Base-by-base conservation (phyloP, 176 grass and related monocot species). In the Eragrostis nindensis region DNA sequence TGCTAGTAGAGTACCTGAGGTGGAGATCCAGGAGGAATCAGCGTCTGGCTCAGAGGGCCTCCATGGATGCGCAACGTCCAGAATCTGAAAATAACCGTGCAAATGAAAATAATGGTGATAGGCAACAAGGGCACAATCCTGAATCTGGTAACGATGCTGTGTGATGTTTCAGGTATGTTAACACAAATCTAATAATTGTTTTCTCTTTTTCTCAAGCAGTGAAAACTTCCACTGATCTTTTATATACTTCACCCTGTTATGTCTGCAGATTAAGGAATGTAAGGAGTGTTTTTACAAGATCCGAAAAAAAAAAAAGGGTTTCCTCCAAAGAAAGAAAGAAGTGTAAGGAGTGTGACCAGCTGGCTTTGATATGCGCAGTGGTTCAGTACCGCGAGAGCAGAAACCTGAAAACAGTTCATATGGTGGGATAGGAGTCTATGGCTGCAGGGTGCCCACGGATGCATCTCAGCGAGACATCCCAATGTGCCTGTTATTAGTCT, bases 21-120 rank as follows among this genome's bases (percentile, higher is more conserved):
- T 99, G 96, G 92, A 93, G 86, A 83, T 44, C 70, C 53, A 99
- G 92, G 76, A 83, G 88, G 61, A 90, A 84, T 81, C 84, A 76
- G 5, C 87, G 57, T 30, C 27, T 84, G 21, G 64, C 71, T 52
- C 88, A 88, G 63, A 71, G 25, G 36, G 21, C 79, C 64, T 17
- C n/a, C 18, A 75, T 62, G 30, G 65, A 45, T 82, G 79, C 48
- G 8, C 83, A 75, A 48, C 60, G 60, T 43, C 62, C 68, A 79
- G 84, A 76, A 48, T 61, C 86, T 62, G 49, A 52, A 36, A 79
- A 66, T 78, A 45, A 41, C 61, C 17, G 77, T 49, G 64, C 22
- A 76, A 81, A 67, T 75, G 89, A 77, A 44, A 72, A 61, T 65
- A 41, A 24, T 11, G 60, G 60, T 48, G 68, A 38, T 9, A 81